These are phyloP conservation scores for Cicer chorassanicum DNA, from an alignment of 306 rosid genomes.

Conservation along the genomic window DNA sequence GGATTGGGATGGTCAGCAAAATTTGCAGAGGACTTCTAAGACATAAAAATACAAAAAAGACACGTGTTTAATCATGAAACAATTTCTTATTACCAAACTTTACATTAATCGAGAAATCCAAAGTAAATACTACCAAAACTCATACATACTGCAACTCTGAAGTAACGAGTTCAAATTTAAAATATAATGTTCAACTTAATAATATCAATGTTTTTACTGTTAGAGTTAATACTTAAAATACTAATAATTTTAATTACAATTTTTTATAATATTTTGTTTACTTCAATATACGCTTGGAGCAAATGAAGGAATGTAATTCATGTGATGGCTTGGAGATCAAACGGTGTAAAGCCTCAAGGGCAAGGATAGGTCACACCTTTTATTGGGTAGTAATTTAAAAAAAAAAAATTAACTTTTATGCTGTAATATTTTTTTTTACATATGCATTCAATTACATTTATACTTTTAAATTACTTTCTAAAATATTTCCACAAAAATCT, in stretches of 20 bases:
- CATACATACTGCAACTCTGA: too few relatives aligned
- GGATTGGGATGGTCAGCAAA: background rate
- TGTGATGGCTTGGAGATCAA: background rate
- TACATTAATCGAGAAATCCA: background rate
- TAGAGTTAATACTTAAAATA: too few relatives aligned
- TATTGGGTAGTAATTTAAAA: too few relatives aligned
- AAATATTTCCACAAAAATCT: too few relatives aligned
- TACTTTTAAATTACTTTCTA: too few relatives aligned
- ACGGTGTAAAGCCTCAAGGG: background rate
- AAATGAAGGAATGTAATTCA: background rate
- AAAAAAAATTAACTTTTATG: too few relatives aligned
- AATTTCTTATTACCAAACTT: background rate
- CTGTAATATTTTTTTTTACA: too few relatives aligned
- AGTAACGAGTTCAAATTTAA: too few relatives aligned
- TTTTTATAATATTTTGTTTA: background rate
- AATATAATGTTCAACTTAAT: too few relatives aligned
- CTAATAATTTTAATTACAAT: too few relatives aligned
- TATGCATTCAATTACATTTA: too few relatives aligned
- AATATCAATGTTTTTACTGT: too few relatives aligned
- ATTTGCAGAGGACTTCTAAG: conserved; percentile 4
- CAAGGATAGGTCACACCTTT: background rate
- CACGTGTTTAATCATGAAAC: background rate
- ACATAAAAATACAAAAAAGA: background rate
- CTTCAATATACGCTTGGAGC: background rate
- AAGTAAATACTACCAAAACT: background rate